Base-by-base conservation (phyloP, 805 yeast genomes). In the Candida pseudofarinosa region DNA sequence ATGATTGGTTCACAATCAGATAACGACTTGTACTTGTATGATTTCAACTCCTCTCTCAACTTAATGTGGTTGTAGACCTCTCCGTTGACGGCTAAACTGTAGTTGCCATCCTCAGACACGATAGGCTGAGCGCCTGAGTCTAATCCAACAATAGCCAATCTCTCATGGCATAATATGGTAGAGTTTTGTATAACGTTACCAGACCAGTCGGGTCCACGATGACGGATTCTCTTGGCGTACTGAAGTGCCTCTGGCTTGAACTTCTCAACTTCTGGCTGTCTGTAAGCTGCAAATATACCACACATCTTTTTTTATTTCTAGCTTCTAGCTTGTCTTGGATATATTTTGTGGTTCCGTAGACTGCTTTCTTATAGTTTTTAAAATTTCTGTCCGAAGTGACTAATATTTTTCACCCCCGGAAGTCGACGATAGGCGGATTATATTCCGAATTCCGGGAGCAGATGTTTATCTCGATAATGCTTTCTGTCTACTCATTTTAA, bases 161-260 rank as follows among this genome's bases (percentile, higher is more conserved):
- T 87, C 75, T 93, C 99, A 65, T 93, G 99, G 55, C 86, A 83
- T 53, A 93, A 69, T 53, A 93, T 83, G 38, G 97, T 88, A 51
- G 73, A 65, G 82, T 87, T 87, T 62, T 82, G 81, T 52, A 78
- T 71, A 51, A 77, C 64, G 81, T 88, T 89, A 60, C 99, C 99
- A 32, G 89, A 78, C 99, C 99, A 93, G 71, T 93, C 99, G 54
- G 99, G 99, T 60, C 99, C 99, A 71, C 99, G 84, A 71, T 93
- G 99, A 73, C 99, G 83, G 65, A 91, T 85, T 70, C 90, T 80
- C 69, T 88, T 91, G 49, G 98, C 78, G 63, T 88, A 77, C 65
- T 88, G 95, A 49, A 93, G 76, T 36, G 98, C 98, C 62, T 83
- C 83, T 49, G 83, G 79, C 69, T 90, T 91, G 77, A 86, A 93